Percentiles rank a stretch among this genome's conserved stretches.
Conservation (phyloP, 2,329 filamentous ascomycete genomes). For the Ophiostoma perfectum region DNA sequence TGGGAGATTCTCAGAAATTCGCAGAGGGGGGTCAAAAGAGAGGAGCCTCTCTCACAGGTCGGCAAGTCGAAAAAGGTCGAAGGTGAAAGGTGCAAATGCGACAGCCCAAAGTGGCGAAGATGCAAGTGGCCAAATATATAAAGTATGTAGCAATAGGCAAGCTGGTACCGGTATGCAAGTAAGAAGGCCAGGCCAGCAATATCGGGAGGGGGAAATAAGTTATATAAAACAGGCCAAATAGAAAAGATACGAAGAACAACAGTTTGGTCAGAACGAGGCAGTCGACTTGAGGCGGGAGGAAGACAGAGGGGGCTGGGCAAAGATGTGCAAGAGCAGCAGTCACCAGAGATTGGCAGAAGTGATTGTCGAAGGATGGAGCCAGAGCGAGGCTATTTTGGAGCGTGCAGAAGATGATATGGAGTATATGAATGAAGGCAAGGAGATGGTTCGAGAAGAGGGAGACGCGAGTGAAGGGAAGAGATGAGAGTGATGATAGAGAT, state of each 20-base stretch:
- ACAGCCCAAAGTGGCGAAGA: conserved; percentile 3
- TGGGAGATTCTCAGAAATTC: conserved; percentile 7
- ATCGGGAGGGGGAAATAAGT: not conserved
- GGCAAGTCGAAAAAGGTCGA: conserved; percentile 10
- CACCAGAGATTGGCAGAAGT: not conserved
- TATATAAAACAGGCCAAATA: not conserved
- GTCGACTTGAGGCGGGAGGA: not conserved
- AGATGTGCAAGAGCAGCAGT: not conserved
- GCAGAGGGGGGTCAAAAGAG: not conserved
- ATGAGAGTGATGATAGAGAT: no score
- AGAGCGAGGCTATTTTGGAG: not conserved
- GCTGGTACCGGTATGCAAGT: conserved; percentile 3
- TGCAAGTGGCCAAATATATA: conserved; percentile 8
- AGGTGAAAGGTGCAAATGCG: not conserved
- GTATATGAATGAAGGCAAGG: not conserved
- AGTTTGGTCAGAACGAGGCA: no score
- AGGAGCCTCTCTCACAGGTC: not conserved
- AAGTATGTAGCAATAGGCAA: not conserved
- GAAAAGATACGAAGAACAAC: not conserved
- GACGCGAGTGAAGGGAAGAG: not conserved
- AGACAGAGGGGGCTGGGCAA: not conserved
- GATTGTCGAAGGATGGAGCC: not conserved
- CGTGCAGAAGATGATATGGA: not conserved
- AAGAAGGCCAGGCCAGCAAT: not conserved
- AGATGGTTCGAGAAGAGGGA: not conserved